These are phyloP conservation scores for Globisporangium megalacanthum DNA, from an alignment of 352 stramenopile genomes.

Conservation along the genomic window DNA sequence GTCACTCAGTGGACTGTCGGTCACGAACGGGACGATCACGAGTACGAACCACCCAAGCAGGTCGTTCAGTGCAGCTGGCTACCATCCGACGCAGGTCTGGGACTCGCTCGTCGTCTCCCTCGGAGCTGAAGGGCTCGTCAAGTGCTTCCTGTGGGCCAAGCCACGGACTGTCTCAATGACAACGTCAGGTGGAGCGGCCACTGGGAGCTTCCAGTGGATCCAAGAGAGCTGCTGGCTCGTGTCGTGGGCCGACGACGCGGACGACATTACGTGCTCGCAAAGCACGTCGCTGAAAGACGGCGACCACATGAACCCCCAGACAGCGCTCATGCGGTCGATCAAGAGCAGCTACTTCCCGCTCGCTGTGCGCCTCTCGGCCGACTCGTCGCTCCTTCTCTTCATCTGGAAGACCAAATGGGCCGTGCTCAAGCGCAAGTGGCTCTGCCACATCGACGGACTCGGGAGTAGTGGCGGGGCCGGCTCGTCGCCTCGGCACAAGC, in stretches of 20 bases:
- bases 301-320: constrained; percentile 82
- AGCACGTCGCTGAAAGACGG: constrained; percentile 73
- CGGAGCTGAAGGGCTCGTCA: constrained; percentile 66
- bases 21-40: background rate
- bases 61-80: constrained; percentile 8
- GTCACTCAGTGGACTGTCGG: background rate
- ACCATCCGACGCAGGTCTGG: constrained; percentile 24
- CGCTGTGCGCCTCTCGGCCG: constrained; percentile 46
- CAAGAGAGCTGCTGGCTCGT: constrained; percentile 82
- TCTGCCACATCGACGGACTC: constrained; percentile 39
- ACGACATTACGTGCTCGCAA: constrained; percentile 83
- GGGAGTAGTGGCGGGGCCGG: constrained; percentile 10
- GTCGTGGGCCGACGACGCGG: constrained; percentile 75
- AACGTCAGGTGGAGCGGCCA: background rate
- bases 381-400: constrained; percentile 63
- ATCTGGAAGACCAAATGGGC: constrained; percentile 76
- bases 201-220: constrained; percentile 48
- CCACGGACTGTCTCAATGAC: constrained; percentile 27
- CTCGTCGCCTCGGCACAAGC: constrained; percentile 15
- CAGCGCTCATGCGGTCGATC: constrained; percentile 74
- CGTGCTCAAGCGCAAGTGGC: constrained; percentile 73
- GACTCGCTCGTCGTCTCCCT: constrained; percentile 73
- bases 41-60: background rate
- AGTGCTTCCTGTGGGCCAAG: constrained; percentile 79
- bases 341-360: constrained; percentile 73